Evolutionary conservation across 2,329 filamentous ascomycete genomes (phyloP), one percentile per base, ranked within the genome.

Genomic region (Dactylonectria macrodidyma): DNA sequence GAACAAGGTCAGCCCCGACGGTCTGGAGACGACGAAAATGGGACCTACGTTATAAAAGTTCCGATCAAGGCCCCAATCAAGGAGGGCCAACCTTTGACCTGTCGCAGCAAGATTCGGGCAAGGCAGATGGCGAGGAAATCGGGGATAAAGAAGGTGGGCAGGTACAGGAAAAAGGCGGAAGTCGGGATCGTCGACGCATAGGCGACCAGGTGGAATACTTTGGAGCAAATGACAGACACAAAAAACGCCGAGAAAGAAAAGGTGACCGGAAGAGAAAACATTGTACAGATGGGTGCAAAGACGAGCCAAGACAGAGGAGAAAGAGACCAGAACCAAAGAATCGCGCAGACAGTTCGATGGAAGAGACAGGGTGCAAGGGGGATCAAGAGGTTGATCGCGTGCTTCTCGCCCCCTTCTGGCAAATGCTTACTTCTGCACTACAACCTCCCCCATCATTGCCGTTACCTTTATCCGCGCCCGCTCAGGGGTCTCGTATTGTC

Each of bases 211-310:
- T 75, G 77, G 14, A 79, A 66, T 9, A 76, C 34, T 56, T 80
- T 80, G 48, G 76, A 76, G 11, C 69, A 67, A 38, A 76, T 50
- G 11, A 79, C 62, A 38, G 78, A 77, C 62, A 77, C 61, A 64
- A 73, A 71, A 62, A 79, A 79, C 62, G 75, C 60, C 38, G 76
- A 71, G 50, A 80, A 79, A 34, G 76, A 59, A 64, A 78, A 78
- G 47, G 74, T 71, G 14, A 65, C 70, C 56, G 79, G 19, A 36
- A 62, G 44, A 36, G 73, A 65, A 56, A 51, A 68, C 66, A 68
- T 68, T 41, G 41, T 51, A 58, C 58, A 9, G 36, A 55, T 34
- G 8, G 63, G 33, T 52, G 36, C 36, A 36, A 36, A 36, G 48
- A 57, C 36, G 26, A 19, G 33, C 22, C 24, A n/a, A 44, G n/a